Conservation (phyloP, 306 rosid genomes). For the Castanea crenata region DNA sequence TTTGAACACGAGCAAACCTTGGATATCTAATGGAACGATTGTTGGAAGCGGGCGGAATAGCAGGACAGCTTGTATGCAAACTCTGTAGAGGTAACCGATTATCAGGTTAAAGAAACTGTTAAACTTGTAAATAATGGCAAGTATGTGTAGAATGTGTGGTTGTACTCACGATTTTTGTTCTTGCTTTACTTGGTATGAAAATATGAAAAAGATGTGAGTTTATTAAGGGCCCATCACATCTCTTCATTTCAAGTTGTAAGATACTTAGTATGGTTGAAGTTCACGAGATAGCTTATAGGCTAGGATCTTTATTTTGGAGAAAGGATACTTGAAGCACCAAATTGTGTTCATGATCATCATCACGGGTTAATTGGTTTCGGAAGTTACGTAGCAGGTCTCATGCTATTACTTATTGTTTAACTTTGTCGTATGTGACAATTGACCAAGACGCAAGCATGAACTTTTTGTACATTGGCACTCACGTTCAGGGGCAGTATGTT, state of each 20-base stretch:
- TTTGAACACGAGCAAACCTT: background rate
- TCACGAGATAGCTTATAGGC: background rate
- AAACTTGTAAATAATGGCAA: too few species aligned
- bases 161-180: background rate
- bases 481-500: background rate
- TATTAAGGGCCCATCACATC: background rate
- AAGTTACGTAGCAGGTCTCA: background rate
- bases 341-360: background rate
- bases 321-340: background rate
- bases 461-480: background rate
- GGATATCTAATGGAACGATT: background rate
- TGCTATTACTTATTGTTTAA: background rate
- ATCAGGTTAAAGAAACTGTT: too few species aligned
- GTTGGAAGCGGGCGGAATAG: background rate
- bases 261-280: background rate
- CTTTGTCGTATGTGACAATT: background rate
- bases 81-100: too few species aligned
- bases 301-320: background rate
- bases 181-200: background rate
- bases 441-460: background rate
- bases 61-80: background rate
- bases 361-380: background rate
- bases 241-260: background rate
- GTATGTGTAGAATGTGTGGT: background rate
- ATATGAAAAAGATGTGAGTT: background rate